Percentiles rank a stretch among this genome's conserved stretches.
Conservation (phyloP, 345 rosid genomes). For the Salix exigua region DNA sequence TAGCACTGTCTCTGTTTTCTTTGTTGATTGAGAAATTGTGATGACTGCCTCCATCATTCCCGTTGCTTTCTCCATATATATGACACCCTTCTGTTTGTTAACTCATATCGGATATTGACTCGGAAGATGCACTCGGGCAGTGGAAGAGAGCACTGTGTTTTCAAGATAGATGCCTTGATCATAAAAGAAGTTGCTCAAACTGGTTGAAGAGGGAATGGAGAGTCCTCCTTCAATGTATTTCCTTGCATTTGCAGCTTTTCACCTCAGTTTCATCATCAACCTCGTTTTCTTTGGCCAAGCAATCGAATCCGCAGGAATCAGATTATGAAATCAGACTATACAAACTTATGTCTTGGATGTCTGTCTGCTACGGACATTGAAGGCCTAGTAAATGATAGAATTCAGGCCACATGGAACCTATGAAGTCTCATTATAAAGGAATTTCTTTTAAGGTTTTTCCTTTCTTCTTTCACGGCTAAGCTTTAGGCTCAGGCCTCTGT, state of each 20-base stretch:
- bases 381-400: too few species aligned
- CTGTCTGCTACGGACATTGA: constrained; percentile 40
- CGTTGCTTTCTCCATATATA: neutral
- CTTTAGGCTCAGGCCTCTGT: too few species aligned
- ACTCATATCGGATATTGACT: neutral
- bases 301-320: constrained; percentile 36
- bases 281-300: constrained; percentile 15
- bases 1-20: neutral
- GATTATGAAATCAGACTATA: constrained; percentile 47
- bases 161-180: neutral
- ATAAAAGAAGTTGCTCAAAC: neutral
- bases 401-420: too few species aligned
- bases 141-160: too few species aligned
- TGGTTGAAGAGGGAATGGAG: constrained; percentile 11
- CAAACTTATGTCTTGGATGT: constrained; percentile 25
- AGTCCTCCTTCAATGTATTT: neutral
- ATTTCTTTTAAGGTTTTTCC: too few species aligned
- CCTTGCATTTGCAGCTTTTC: neutral
- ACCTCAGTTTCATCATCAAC: neutral
- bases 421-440: too few species aligned
- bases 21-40: neutral
- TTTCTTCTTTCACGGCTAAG: too few species aligned
- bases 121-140: too few species aligned
- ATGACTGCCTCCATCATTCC: neutral
- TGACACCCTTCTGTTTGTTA: too few species aligned